Percentiles rank a stretch among this genome's conserved stretches.
Evolutionary conservation across 768 basidiomycete species (phyloP).

Genomic region (Rhizopogon vinicolor): DNA sequence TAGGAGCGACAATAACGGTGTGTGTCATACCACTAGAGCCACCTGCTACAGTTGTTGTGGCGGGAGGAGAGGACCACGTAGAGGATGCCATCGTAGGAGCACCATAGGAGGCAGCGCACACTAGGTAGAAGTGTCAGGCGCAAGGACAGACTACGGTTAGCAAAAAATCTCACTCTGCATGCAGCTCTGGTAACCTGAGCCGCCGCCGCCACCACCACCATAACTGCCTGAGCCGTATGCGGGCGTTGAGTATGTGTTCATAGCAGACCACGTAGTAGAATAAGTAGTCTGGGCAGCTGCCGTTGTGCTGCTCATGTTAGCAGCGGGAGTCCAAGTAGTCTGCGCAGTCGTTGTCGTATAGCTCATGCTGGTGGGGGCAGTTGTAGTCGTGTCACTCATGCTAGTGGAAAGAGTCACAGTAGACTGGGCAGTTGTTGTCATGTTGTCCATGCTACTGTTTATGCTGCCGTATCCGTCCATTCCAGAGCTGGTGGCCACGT

Average conservation of each 20-base stretch:
- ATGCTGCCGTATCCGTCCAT: neutral
- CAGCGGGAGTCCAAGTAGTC: no score
- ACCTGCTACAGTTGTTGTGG: conserved; percentile 23
- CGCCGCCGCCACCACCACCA: conserved; percentile 49
- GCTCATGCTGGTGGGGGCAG: neutral
- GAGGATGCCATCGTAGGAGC: conserved; percentile 24
- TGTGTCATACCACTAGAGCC: conserved; percentile 55
- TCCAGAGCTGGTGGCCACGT: neutral
- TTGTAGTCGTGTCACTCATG: neutral
- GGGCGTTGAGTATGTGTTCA: conserved; percentile 33
- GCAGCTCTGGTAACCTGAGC: conserved; percentile 52
- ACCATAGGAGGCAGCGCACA: conserved; percentile 65
- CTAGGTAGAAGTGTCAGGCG: conserved; percentile 25
- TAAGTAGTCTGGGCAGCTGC: neutral
- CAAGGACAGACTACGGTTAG: neutral
- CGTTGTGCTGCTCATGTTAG: neutral
- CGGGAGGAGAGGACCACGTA: conserved; percentile 12
- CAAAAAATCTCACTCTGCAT: conserved; percentile 55
- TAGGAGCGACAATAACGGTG: conserved; percentile 76
- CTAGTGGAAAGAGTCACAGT: no score
- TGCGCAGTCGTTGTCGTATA: conserved; percentile 2
- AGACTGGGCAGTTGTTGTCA: neutral
- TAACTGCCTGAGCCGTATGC: conserved; percentile 61
- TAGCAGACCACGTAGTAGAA: conserved; percentile 14
- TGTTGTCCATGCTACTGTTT: neutral